These are phyloP conservation scores for Phoma sp. DNA, from an alignment of 2,329 filamentous ascomycete species.

Conservation along the genomic window DNA sequence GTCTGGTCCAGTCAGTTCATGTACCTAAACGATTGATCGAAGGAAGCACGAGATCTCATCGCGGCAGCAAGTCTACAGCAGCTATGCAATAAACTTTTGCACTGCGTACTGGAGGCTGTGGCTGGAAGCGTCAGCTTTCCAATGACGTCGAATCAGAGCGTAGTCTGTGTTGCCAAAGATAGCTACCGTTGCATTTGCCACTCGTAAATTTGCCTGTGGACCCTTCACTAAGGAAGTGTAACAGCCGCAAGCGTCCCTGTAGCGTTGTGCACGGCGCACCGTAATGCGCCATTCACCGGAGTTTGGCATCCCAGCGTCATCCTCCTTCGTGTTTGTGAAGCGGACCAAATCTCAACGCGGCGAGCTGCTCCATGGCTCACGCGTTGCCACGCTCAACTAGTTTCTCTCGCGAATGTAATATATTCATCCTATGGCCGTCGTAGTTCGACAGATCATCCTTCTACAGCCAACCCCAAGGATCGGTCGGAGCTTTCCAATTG, in stretches of 20 bases:
- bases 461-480: constrained; percentile 9
- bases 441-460: not conserved
- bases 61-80: too few species aligned
- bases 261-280: constrained; percentile 15
- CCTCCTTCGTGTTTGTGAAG: constrained; percentile 9
- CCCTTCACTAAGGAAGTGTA: constrained; percentile 5
- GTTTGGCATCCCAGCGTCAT: constrained; percentile 12
- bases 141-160: not conserved
- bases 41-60: not conserved
- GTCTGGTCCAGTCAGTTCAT: constrained; percentile 1
- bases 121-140: constrained; percentile 3
- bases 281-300: not conserved
- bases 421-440: constrained; percentile 7
- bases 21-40: not conserved
- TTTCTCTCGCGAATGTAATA: constrained; percentile 6
- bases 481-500: not conserved
- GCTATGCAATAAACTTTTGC: not conserved
- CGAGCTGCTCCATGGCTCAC: not conserved
- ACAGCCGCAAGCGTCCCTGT: constrained; percentile 12
- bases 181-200: constrained; percentile 13
- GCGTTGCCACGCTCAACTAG: not conserved
- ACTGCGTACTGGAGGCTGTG: not conserved
- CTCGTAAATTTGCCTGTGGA: constrained; percentile 12
- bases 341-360: not conserved
- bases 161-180: constrained; percentile 13